Evolutionary conservation across 208 protist species (phyloP), one percentile per base, ranked within the genome.

Genomic region (Acanthamoeba divionensis): DNA sequence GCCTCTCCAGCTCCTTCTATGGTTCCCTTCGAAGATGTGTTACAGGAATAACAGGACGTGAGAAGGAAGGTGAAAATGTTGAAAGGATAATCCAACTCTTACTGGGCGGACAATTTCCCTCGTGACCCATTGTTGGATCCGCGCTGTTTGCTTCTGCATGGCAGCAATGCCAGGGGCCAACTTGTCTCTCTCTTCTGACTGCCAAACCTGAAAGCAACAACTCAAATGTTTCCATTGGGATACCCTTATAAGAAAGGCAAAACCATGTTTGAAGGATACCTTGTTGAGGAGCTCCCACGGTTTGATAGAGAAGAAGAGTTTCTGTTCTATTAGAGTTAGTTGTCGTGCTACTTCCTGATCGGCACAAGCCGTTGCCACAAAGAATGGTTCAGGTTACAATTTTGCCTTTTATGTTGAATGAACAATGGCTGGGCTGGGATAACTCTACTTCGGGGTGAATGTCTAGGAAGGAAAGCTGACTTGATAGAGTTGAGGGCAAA

Each of bases 291-390:
- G 29, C 33, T 86, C 77, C 52, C 52, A 86, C 0, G 77, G 54
- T 9, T 41, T n/a, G 1, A 86, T 66, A 57, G 29, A 24, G 15
- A 50, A 29, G 77, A 50, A 86, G 33, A 86, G 77, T 33, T 41
- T n/a, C 41, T 86, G 77, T 41, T 86, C 24, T n/a, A 13, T 54
- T 0, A 86, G 48, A 0, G 52, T 66, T 10, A 86, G 55, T 44
- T 86, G 77, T 33, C 77, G 36, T 7, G 77, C 77, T 38, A 86
- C 41, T 57, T 86, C 77, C 55, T 86, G 55, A 4, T 63, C 4
- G n/a, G 55, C 36, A 41, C 5, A 41, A 41, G n/a, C n/a, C n/a
- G n/a, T n/a, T n/a, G n/a, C n/a, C n/a, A n/a, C n/a, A n/a, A n/a
- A n/a, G n/a, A n/a, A n/a, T n/a, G n/a, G n/a, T n/a, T n/a, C n/a